A percentile compares a stretch with the other conserved stretches of the same genome.
Evolutionary conservation across 106 monocot genomes (phyloP).

Genomic region (Platanthera zijinensis): DNA sequence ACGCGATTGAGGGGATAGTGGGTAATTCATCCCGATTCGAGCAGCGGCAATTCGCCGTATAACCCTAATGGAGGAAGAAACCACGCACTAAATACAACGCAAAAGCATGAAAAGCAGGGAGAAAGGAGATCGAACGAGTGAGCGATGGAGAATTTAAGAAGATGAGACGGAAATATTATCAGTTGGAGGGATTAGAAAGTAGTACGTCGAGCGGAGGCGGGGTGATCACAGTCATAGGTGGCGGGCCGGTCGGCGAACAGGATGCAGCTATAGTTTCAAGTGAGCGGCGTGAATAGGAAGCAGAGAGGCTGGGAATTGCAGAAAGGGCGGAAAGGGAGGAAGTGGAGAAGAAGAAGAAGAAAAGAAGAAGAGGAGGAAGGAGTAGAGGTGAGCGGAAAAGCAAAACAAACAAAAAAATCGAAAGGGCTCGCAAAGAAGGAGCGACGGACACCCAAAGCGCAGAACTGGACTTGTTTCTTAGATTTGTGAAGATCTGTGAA

Average conservation of each 20-base stretch:
- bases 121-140: not conserved
- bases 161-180: not conserved
- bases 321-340: too few relatives aligned
- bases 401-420: too few relatives aligned
- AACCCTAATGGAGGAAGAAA: constrained; percentile 9
- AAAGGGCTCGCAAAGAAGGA: too few relatives aligned
- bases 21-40: not conserved
- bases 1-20: not conserved
- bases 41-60: not conserved
- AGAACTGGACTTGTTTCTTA: too few relatives aligned
- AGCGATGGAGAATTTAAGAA: not conserved
- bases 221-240: constrained; percentile 26
- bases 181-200: not conserved
- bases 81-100: not conserved
- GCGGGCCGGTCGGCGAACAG: not conserved
- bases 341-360: too few relatives aligned
- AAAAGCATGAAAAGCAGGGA: not conserved
- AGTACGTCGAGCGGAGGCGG: constrained; percentile 29
- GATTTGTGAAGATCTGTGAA: too few relatives aligned
- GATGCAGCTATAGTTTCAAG: not conserved
- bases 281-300: too few relatives aligned
- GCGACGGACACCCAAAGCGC: too few relatives aligned
- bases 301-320: too few relatives aligned
- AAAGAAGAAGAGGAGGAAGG: too few relatives aligned
- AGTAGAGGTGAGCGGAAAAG: too few relatives aligned